These are phyloP conservation scores for Arabidopsis hybrid DNA, from an alignment of 441 rosid species.

Conservation along the genomic window DNA sequence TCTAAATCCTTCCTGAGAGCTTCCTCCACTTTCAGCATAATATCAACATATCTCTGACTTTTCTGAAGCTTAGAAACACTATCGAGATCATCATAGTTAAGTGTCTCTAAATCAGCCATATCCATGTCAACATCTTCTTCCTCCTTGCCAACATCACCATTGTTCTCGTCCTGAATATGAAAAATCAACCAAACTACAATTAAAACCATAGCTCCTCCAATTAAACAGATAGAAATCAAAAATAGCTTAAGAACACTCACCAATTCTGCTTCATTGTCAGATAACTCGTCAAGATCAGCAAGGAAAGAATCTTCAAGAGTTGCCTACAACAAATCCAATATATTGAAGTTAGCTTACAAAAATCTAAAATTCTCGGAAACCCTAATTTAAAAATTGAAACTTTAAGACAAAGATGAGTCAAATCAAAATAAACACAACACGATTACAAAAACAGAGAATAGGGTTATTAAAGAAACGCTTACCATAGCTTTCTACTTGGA, in stretches of 20 bases:
- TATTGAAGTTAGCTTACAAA: neutral
- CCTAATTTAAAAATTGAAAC: no score
- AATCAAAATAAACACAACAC: neutral
- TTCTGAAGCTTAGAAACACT: constrained; percentile 81
- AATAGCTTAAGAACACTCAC: constrained; percentile 46
- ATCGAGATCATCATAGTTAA: constrained; percentile 85
- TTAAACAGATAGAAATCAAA: neutral
- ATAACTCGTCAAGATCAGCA: constrained; percentile 90
- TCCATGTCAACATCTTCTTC: constrained; percentile 83
- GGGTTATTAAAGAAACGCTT: constrained; percentile 3
- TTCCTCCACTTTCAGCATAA: constrained; percentile 90
- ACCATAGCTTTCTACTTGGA: constrained; percentile 33
- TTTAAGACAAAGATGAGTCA: no score
- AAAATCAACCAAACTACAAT: constrained; percentile 3
- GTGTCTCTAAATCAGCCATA: constrained; percentile 67
- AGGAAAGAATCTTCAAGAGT: constrained; percentile 91
- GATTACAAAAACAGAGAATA: neutral
- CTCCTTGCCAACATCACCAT: constrained; percentile 61
- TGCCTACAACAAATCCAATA: constrained; percentile 54
- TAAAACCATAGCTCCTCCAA: neutral
- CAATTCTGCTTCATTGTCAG: constrained; percentile 83
- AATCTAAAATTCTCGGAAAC: no score
- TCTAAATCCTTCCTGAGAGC: constrained; percentile 75
- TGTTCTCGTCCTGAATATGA: constrained; percentile 68
- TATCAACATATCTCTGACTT: constrained; percentile 74